phyloP scores from a whole-genome alignment of 495 filamentous ascomycete species.

The Gamarada debralockiae region DNA sequence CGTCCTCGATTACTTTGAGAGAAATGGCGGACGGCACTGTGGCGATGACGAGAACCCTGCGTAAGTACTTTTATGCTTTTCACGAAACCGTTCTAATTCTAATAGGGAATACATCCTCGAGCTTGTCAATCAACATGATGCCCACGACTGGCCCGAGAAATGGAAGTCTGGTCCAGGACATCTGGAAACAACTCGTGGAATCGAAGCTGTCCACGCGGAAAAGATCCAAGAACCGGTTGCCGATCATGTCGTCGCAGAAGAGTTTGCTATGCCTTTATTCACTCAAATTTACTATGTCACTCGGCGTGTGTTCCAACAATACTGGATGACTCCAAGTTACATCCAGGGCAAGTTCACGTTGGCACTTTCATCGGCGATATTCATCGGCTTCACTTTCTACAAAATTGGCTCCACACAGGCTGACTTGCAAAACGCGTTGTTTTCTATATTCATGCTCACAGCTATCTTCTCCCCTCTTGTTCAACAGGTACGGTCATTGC shows the following conservation, averaged over 20 bases:
- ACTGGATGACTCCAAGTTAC: conserved; percentile 60
- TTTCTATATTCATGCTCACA: conserved; percentile 63
- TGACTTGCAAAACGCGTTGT: conserved; percentile 59
- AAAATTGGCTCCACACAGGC: conserved; percentile 56
- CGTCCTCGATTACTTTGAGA: conserved; percentile 64
- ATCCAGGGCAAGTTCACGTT: conserved; percentile 56
- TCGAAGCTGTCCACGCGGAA: conserved; percentile 1
- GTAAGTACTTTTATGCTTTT: too few relatives aligned
- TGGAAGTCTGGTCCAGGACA: too few relatives aligned
- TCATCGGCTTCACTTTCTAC: conserved; percentile 63
- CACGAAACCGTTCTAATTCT: too few relatives aligned
- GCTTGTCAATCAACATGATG: too few relatives aligned
- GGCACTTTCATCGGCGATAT: conserved; percentile 60
- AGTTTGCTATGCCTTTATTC: conserved; percentile 52
- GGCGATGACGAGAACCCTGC: conserved; percentile 74
- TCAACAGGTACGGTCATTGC: too few relatives aligned
- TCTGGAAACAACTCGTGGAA: conserved; percentile 17
- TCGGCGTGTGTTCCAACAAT: conserved; percentile 48
- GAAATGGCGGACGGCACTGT: conserved; percentile 66
- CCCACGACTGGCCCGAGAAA: too few relatives aligned
- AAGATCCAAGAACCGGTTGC: too few relatives aligned
- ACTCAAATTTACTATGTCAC: conserved; percentile 46
- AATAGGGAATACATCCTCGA: conserved; percentile 96
- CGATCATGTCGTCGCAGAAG: conserved; percentile 23
- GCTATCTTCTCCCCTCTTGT: conserved; percentile 33